Evolutionary conservation across 2,329 filamentous ascomycete species (phyloP).

Genomic region (Pestalotiopsis sp.): DNA sequence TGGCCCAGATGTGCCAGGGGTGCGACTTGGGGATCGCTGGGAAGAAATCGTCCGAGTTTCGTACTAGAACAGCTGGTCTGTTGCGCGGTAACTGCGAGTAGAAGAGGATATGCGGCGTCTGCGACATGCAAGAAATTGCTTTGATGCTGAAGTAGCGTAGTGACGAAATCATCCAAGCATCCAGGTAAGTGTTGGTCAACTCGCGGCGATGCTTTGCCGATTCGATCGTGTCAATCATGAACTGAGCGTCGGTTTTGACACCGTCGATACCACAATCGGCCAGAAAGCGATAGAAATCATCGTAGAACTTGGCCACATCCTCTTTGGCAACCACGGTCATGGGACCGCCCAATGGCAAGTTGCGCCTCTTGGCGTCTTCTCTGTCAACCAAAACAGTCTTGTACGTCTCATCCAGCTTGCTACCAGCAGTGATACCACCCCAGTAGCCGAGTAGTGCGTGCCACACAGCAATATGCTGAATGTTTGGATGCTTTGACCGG

Average conservation of each 20-base stretch:
- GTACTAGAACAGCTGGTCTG: constrained; percentile 71
- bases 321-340: constrained; percentile 75
- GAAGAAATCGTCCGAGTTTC: constrained; percentile 93
- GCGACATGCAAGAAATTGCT: constrained; percentile 93
- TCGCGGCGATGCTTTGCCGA: constrained; percentile 69
- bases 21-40: constrained; percentile 80
- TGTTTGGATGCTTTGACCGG: constrained; percentile 66
- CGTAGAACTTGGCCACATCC: constrained; percentile 77
- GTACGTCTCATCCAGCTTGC: constrained; percentile 76
- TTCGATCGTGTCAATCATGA: constrained; percentile 77
- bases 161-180: constrained; percentile 80
- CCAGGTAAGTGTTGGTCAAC: constrained; percentile 76
- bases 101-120: constrained; percentile 84
- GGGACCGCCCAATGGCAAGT: constrained; percentile 58
- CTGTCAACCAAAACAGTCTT: constrained; percentile 67
- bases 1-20: constrained; percentile 93
- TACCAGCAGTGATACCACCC: constrained; percentile 80
- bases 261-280: constrained; percentile 73
- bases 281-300: constrained; percentile 90
- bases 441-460: constrained; percentile 88
- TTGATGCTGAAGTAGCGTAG: constrained; percentile 77
- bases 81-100: constrained; percentile 79
- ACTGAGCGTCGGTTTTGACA: constrained; percentile 93
- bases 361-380: constrained; percentile 46
- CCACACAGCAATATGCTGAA: constrained; percentile 90